Conservation (phyloP, 2,329 filamentous ascomycete genomes). For the Venturiaceae sp. region DNA sequence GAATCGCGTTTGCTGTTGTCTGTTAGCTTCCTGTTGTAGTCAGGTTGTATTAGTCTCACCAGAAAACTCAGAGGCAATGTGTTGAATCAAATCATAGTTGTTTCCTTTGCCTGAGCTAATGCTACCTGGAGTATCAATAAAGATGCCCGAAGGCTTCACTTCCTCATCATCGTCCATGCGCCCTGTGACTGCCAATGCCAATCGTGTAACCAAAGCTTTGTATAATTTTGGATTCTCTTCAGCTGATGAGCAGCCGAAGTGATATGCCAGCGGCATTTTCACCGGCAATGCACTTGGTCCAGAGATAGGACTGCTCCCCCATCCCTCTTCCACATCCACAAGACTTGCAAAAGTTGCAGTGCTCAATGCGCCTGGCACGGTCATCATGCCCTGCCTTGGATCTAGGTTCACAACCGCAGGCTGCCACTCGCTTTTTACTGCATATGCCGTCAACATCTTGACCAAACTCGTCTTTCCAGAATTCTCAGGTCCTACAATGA, state of each 20-base stretch:
- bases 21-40: conserved; percentile 4
- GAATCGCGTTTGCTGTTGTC: conserved; percentile 32
- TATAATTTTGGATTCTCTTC: conserved; percentile 66
- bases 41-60: conserved; percentile 30
- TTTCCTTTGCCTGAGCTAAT: conserved; percentile 53
- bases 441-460: conserved; percentile 70
- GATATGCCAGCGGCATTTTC: conserved; percentile 85
- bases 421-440: conserved; percentile 61
- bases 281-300: conserved; percentile 82
- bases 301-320: conserved; percentile 83
- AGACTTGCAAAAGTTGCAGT: conserved; percentile 80
- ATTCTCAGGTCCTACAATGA: conserved; percentile 70
- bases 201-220: conserved; percentile 60
- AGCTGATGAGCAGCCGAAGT: conserved; percentile 66
- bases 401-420: conserved; percentile 80
- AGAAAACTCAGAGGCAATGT: conserved; percentile 63
- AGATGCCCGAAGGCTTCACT: conserved; percentile 63
- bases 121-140: conserved; percentile 74
- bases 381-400: conserved; percentile 54
- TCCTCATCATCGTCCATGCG: conserved; percentile 66
- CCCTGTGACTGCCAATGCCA: conserved; percentile 70
- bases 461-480: conserved; percentile 76
- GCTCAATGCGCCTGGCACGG: conserved; percentile 63
- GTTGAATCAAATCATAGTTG: conserved; percentile 67
- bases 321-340: conserved; percentile 73